Evolutionary conservation across 306 rosid species (phyloP), one percentile per base, ranked within the genome.

Genomic region (Myrica gale): DNA sequence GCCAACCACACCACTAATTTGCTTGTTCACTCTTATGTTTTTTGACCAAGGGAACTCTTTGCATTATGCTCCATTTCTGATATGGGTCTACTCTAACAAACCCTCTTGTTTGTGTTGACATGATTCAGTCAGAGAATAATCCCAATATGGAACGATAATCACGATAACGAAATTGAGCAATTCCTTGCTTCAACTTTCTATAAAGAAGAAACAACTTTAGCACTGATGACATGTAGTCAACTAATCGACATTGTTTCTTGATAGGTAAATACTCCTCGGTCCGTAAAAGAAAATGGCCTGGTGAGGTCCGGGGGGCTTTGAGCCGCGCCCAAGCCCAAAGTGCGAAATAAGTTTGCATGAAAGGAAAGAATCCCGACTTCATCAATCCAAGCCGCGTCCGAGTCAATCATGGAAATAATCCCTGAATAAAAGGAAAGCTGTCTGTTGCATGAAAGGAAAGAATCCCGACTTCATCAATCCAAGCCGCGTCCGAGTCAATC

Each of bases 91-190:
- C 77, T 69, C 15, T 43, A 47, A 7, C 23, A 48, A 74, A 68
- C 50, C 54, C 68, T 47, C 54, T 54, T 67, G 68, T 75, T 61
- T 68, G 56, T 74, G 58, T 57, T 52, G n/a, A 3, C 75, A 71
- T 69, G 73, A 80, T 74, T 84, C 78, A 77, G 56, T 58, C 66
- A 26, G 55, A 32, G 76, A 81, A 71, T 81, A 71, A 87, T 74
- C 76, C 54, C 75, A 79, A 51, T 63, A 47, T 11, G 51, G 45
- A 52, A 74, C 58, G 39, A 63, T 47, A 5, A 66, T 76, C 77
- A 61, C 67, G 17, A 76, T 69, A 44, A 76, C 48, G 73, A 67
- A 73, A 55, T 26, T 53, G 57, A 43, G 50, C 48, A 58, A 54
- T 54, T 61, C 67, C 72, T 73, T 39, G 19, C 7, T 73, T 55